Base-by-base conservation (phyloP, 2,329 filamentous ascomycete genomes). In the Apiospora koreana region DNA sequence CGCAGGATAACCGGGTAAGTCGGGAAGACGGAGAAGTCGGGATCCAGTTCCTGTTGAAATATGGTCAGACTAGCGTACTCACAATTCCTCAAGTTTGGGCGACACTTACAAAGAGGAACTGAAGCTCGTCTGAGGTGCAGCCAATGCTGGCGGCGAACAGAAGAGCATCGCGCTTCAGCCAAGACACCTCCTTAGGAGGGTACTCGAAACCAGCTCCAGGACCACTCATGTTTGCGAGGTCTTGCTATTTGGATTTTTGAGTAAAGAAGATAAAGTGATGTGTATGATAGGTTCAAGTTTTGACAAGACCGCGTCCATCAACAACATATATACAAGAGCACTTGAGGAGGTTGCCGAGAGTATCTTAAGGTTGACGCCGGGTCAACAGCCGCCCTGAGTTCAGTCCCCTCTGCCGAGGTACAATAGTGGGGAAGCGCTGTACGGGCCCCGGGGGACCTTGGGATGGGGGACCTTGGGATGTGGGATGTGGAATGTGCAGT, bases 91-190 rank as follows among this genome's bases (percentile, higher is more conserved):
- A 18, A n/a, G 31, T 10, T n/a, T n/a, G 31, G 31, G 54, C 18
- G 54, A 31, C 67, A 71, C 68, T 43, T 35, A 96, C 94, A 77
- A 94, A 98, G 83, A 97, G 91, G 80, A 95, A 97, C 80, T 97
- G 94, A 78, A 97, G 89, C 86, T 98, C 95, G 76, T 97, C 91
- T n/a, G 88, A 87, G 16, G 89, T 95, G 79, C 88, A 91, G 70
- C 95, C 95, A 80, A 98, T 95, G 83, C 92, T 95, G 82, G 92
- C 92, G 76, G 95, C 94, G 81, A 98, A 98, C 72, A 98, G 90
- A 72, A 98, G 86, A 45, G 91, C 89, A 85, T 98, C 95, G 74
- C 95, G 90, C 88, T 95, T 94, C 76, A 93, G 82, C 95, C 94
- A 98, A 76, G 91, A 88, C 14, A 97, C 94, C 78, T 92, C 88